Conservation (phyloP, 2,329 filamentous ascomycete genomes). For the Coniochaeta ligniaria region DNA sequence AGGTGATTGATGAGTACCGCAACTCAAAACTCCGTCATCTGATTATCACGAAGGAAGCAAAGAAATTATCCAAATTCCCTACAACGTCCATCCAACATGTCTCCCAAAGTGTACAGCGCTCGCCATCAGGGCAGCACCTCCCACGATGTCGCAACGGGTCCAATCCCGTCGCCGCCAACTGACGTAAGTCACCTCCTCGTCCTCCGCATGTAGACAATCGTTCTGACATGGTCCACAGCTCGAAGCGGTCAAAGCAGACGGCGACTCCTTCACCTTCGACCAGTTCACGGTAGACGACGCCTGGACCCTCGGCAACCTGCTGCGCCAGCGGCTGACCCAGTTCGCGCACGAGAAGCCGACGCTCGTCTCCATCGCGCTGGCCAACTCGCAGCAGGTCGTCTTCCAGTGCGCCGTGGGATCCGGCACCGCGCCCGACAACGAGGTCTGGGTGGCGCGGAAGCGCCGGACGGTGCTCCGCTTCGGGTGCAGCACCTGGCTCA, state of each 20-base stretch:
- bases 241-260: constrained; percentile 15
- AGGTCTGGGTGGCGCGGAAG: constrained; percentile 65
- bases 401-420: constrained; percentile 64
- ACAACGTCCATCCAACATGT: not conserved
- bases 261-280: constrained; percentile 35
- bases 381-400: constrained; percentile 51
- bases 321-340: constrained; percentile 54
- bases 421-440: constrained; percentile 65
- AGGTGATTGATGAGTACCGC: not conserved
- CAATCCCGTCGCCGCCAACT: constrained; percentile 10
- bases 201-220: too few species aligned
- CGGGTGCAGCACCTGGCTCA: constrained; percentile 62
- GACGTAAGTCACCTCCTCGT: constrained; percentile 8
- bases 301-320: constrained; percentile 56
- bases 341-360: constrained; percentile 39
- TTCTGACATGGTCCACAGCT: constrained; percentile 10
- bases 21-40: not conserved
- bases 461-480: constrained; percentile 64
- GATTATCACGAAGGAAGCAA: not conserved
- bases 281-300: constrained; percentile 59
- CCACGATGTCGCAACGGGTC: not conserved
- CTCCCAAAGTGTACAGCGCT: not conserved
- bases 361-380: constrained; percentile 58
- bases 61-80: not conserved
- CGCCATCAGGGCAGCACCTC: not conserved